Base-by-base conservation (phyloP, 2,329 filamentous ascomycete species). In the Cladosporium sp. region DNA sequence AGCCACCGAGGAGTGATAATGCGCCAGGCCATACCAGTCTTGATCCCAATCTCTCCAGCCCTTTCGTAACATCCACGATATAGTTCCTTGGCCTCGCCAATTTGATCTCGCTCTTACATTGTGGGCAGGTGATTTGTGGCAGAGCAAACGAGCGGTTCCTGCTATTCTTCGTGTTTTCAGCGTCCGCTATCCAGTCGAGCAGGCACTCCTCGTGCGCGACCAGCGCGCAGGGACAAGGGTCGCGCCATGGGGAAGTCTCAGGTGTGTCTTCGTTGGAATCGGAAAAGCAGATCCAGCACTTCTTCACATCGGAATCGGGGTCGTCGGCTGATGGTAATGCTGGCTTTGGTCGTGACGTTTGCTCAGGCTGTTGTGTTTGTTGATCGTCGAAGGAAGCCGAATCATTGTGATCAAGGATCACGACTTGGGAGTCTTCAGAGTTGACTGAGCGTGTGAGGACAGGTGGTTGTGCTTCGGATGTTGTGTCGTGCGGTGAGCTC, bases 161-260 rank as follows among this genome's bases (percentile, higher is more conserved):
- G 60, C 77, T 68, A 17, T 81, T 74, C 36, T 76, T 80, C 1
- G 83, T 82, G 20, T 82, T 78, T 74, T 97, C 91, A 69, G 91
- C 84, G 69, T 96, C 91, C n/a, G 90, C 88, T 17, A 97, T 88
- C 92, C 92, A 99, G 67, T 91, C 88, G 37, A 97, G 80, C 63
- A 97, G 81, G 71, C 92, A 96, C 60, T 85, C 83, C 71, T 97
- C 91, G 71, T 99, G 94, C 1, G 92, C 94, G 57, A 90, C 89
- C 37, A 99, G 80, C 12, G 90, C 91, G 74, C 94, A 99, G 0
- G 88, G 88, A 71, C 94, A 99, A 1, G 94, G 92, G 56, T 88
- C 89, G 44, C 90, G 86, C 93, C 94, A 99, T 64, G 81, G 79
- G 1, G 80, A 79, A 24, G 81, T 81, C 12, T 79, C 78, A 8